phyloP scores from a whole-genome alignment of 2,329 filamentous ascomycete species.

The Hysterium pulicare region DNA sequence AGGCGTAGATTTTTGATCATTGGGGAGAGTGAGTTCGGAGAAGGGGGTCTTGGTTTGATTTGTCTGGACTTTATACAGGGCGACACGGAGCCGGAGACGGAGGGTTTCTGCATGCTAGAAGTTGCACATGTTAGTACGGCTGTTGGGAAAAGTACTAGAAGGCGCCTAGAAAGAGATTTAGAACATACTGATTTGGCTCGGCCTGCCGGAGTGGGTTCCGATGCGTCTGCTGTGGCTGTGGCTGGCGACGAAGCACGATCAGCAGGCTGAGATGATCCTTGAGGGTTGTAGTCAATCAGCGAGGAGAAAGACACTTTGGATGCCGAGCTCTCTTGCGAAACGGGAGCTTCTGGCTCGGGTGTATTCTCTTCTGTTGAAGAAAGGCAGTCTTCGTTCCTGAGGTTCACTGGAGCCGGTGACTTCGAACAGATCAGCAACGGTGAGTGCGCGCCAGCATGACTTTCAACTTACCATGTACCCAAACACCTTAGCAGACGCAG shows the following conservation, averaged over 20 bases:
- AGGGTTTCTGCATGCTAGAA: conserved; percentile 62
- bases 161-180: not conserved
- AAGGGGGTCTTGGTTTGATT: conserved; percentile 67
- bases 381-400: conserved; percentile 24
- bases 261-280: conserved; percentile 38
- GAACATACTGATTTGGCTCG: conserved; percentile 3
- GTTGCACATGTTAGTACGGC: conserved; percentile 10
- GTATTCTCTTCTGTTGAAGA: conserved; percentile 33
- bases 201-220: not conserved
- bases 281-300: conserved; percentile 45
- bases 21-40: conserved; percentile 49
- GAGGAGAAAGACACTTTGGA: conserved; percentile 46
- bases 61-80: conserved; percentile 71
- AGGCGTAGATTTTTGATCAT: conserved; percentile 18
- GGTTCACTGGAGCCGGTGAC: conserved; percentile 8
- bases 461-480: conserved; percentile 24
- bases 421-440: not conserved
- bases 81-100: conserved; percentile 65
- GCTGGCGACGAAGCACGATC: conserved; percentile 12
- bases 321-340: conserved; percentile 25
- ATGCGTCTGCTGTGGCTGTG: conserved; percentile 8
- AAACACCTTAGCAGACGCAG: conserved; percentile 22
- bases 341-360: conserved; percentile 22
- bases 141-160: not conserved
- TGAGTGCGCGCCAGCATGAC: conserved; percentile 4